Base-by-base conservation (phyloP, 345 rosid genomes). In the Aurinia saxatilis region DNA sequence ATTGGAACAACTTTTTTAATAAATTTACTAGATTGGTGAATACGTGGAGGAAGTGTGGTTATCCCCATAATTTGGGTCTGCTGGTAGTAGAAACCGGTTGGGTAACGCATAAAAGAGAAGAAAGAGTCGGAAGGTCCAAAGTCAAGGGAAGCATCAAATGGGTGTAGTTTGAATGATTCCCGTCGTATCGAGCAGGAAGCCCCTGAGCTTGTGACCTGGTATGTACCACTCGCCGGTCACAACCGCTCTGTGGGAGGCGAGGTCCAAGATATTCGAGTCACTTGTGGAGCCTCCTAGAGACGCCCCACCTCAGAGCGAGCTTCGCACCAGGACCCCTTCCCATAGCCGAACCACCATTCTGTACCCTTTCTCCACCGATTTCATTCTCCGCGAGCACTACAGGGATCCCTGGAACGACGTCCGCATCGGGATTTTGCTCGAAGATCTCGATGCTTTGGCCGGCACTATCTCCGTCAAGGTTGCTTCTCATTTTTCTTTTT, bases 361-460 rank as follows among this genome's bases (percentile, higher is more conserved):
- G 25, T 90, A 87, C 73, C 73, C 66, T 41, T 84, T 90, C 71
- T 90, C 95, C 10, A 56, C 77, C 60, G 95, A 90, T 66, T 78
- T 70, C 64, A 80, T 80, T 4, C 70, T 86, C 44, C 72, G 97
- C 14, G 95, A 90, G 75, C 95, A 86, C 74, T 90, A 90, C 52
- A 72, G 91, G 50, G 95, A 90, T 79, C 91, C 95, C 13, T 86
- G 97, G 91, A 86, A 86, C 74, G 97, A 90, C 77, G 90, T 90
- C 63, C 72, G 97, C 25, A 79, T 90, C 40, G 95, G 95, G 50
- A 90, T 82, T 42, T 70, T 90, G 84, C 90, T 86, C 10, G 95
- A 90, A 72, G 97, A 90, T 63, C 95, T 86, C 66, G 97, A 90
- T 78, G 95, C 95, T 72, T 80, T 86, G 45, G 95, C 95, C 34